These are phyloP conservation scores for Rhodamnia rubescens DNA, from an alignment of 345 rosid genomes.

Conservation along the genomic window DNA sequence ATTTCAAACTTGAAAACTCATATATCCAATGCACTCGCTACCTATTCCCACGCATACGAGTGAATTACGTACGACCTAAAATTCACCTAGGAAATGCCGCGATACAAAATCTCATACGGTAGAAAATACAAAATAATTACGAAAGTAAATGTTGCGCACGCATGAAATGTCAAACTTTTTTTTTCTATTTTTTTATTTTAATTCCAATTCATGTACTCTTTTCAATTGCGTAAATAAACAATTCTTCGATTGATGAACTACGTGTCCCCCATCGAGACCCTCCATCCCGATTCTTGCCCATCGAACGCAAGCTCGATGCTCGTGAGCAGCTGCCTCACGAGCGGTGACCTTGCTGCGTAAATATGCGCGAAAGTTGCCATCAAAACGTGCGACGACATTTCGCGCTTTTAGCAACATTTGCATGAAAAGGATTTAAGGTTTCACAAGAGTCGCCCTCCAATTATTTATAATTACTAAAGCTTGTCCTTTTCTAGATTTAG, in stretches of 20 bases:
- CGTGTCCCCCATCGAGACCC: neutral
- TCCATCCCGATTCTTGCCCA: neutral
- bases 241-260: neutral
- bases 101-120: neutral
- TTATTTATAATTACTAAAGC: too few species aligned
- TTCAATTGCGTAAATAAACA: too few species aligned
- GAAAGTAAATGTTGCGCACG: neutral
- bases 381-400: neutral
- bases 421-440: neutral
- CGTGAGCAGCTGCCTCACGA: neutral
- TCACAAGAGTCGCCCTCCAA: neutral
- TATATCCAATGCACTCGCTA: neutral
- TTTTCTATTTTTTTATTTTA: too few species aligned
- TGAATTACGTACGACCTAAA: neutral
- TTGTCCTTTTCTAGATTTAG: neutral
- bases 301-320: neutral
- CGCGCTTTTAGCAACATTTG: neutral
- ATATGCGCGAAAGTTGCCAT: neutral
- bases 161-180: too few species aligned
- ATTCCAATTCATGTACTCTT: too few species aligned
- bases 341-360: neutral
- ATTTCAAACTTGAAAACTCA: too few species aligned
- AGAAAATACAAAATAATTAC: neutral
- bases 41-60: neutral
- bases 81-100: neutral